These are phyloP conservation scores for Elongisporangium prolatum DNA, from an alignment of 352 stramenopile genomes.

Conservation along the genomic window DNA sequence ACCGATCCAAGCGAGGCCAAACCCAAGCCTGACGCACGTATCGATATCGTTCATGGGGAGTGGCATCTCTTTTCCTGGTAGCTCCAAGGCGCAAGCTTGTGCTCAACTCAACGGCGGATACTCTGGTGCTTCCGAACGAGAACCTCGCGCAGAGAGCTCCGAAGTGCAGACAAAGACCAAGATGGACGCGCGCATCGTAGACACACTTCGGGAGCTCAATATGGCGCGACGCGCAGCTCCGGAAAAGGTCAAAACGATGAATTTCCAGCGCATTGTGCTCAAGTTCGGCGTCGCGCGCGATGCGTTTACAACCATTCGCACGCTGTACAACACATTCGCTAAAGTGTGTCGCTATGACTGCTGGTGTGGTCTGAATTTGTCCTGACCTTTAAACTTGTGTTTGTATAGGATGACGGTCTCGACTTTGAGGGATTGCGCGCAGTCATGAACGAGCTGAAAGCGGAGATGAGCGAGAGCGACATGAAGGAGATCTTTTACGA, in stretches of 20 bases:
- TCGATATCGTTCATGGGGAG: neutral
- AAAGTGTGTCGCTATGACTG: slow-evolving; percentile 24
- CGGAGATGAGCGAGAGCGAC: slow-evolving; percentile 62
- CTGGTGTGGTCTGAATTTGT: neutral
- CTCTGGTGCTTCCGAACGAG: neutral
- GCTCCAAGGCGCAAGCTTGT: neutral
- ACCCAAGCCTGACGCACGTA: neutral
- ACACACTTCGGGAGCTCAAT: slow-evolving; percentile 61
- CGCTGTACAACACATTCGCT: slow-evolving; percentile 61
- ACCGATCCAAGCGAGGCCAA: neutral
- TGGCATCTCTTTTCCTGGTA: neutral
- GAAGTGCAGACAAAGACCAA: slow-evolving; percentile 15
- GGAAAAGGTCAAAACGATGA: slow-evolving; percentile 40
- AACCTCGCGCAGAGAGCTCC: neutral
- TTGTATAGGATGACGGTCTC: slow-evolving; percentile 40
- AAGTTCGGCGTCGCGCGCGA: slow-evolving; percentile 62
- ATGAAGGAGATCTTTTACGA: slow-evolving; percentile 84
- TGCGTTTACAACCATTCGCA: slow-evolving; percentile 57
- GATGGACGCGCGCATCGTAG: slow-evolving; percentile 64
- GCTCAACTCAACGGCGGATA: neutral
- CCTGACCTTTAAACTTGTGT: slow-evolving; percentile 1
- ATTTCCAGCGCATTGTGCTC: slow-evolving; percentile 78
- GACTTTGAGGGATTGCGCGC: slow-evolving; percentile 66
- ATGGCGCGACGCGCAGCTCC: slow-evolving; percentile 36
- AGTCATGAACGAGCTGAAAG: slow-evolving; percentile 46